Evolutionary conservation across 164 flowering plant species (phyloP).

Genomic region (Annona cherimola): DNA sequence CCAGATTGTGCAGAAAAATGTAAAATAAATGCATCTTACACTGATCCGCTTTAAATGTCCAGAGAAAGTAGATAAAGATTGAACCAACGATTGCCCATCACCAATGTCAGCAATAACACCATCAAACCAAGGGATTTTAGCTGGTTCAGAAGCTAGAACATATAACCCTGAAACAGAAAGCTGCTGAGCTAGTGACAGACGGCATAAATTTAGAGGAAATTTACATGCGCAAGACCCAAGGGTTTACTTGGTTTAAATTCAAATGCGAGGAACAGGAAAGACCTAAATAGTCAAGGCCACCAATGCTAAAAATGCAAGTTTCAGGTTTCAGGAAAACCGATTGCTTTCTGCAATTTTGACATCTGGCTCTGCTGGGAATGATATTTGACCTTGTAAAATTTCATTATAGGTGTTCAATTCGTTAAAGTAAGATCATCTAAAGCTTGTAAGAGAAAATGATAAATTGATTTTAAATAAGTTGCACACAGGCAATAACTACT

Average conservation of each 20-base stretch:
- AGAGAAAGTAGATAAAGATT: constrained; percentile 91
- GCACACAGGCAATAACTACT: neutral
- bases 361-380: no score
- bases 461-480: neutral
- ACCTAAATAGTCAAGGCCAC: no score
- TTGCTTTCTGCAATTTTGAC: no score
- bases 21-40: constrained; percentile 31
- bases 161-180: constrained; percentile 58
- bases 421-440: neutral
- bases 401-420: neutral
- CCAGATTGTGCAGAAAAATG: neutral
- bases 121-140: constrained; percentile 89
- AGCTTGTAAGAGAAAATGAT: neutral
- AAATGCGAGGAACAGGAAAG: no score
- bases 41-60: constrained; percentile 84
- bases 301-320: no score
- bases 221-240: neutral
- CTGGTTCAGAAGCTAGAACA: constrained; percentile 77
- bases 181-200: no score
- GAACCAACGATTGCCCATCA: constrained; percentile 89
- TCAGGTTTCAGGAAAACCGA: no score
- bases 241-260: neutral
- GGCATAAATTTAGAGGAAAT: no score
- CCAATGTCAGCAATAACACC: constrained; percentile 89
- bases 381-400: neutral